These are phyloP conservation scores for Fusarium gaditjirri DNA, from an alignment of 2,329 filamentous ascomycete species.

Conservation along the genomic window DNA sequence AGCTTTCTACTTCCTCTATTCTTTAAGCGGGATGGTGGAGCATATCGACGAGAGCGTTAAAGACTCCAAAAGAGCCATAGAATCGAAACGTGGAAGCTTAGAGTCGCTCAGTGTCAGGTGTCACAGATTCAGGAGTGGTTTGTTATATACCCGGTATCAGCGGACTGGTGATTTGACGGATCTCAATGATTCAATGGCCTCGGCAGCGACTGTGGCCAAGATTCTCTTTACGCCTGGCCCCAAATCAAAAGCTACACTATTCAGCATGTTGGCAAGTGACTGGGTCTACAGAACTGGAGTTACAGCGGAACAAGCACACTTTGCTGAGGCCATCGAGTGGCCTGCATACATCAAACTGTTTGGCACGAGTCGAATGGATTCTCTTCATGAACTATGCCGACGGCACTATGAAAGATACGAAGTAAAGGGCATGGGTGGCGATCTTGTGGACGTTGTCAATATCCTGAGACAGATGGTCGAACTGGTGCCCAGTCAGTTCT, in stretches of 20 bases:
- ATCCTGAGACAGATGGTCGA: background rate
- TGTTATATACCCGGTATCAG: background rate
- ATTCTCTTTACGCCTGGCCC: background rate
- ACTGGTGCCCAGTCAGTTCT: background rate
- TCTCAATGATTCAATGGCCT: background rate
- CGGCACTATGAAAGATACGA: background rate
- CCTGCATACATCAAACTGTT: background rate
- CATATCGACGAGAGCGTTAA: background rate
- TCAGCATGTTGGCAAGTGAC: background rate
- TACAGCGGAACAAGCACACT: background rate
- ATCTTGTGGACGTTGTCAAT: background rate
- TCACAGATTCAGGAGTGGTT: background rate
- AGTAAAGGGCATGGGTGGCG: fast-evolving
- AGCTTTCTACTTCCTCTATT: background rate
- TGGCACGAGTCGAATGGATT: background rate
- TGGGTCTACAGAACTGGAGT: background rate
- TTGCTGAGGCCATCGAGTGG: background rate
- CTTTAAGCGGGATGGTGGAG: background rate
- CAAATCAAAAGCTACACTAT: fast-evolving
- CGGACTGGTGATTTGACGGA: fast-evolving
- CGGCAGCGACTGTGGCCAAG: background rate
- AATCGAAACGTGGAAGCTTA: background rate
- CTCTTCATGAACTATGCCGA: background rate
- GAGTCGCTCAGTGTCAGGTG: background rate
- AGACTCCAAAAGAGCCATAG: background rate